These are phyloP conservation scores for Aurifilum marmelostoma DNA, from an alignment of 2,329 filamentous ascomycete genomes.

Conservation along the genomic window DNA sequence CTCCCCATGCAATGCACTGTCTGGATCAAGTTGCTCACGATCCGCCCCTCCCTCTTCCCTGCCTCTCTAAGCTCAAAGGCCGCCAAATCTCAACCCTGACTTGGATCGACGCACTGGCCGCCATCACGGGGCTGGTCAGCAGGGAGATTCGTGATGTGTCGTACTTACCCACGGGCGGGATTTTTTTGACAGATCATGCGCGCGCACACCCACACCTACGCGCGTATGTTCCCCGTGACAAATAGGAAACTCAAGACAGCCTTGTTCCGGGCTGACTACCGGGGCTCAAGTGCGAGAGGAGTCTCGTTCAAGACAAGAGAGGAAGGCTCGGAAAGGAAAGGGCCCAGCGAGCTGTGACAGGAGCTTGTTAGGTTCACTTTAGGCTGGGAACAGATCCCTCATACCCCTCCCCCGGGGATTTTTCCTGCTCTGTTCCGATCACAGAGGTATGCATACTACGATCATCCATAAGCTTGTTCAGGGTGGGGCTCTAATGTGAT, in stretches of 20 bases:
- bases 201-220: neutral
- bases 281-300: neutral
- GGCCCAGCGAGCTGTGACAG: conserved; percentile 19
- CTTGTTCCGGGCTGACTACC: neutral
- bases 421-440: neutral
- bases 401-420: neutral
- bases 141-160: conserved; percentile 22
- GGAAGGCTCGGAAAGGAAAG: neutral
- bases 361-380: neutral
- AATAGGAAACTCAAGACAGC: neutral
- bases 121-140: conserved; percentile 24
- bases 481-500: neutral
- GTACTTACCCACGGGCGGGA: conserved; percentile 22
- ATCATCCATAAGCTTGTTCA: neutral
- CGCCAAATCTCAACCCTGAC: neutral
- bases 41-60: neutral
- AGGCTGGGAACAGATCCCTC: neutral
- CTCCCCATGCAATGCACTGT: neutral
- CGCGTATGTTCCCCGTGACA: neutral
- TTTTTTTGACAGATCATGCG: neutral
- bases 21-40: neutral
- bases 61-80: conserved; percentile 3
- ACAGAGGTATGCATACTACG: neutral
- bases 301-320: neutral
- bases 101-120: neutral